Conservation (phyloP, 2,329 filamentous ascomycete species). For the Calcarisporium arbuscula region DNA sequence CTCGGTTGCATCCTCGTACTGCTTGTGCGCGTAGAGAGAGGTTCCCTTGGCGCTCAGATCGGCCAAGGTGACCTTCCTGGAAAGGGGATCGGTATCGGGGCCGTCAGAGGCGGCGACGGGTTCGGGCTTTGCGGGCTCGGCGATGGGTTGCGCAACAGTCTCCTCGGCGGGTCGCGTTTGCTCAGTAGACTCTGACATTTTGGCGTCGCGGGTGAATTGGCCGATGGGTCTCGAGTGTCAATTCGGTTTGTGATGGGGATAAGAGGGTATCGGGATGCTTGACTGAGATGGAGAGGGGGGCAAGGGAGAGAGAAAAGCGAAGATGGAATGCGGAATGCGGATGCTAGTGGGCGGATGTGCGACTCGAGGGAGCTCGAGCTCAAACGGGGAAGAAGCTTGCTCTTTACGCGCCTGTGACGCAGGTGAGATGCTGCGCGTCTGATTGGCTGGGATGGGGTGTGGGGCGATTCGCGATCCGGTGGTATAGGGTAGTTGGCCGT, state of each 20-base stretch:
- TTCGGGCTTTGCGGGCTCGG: slow-evolving; percentile 20
- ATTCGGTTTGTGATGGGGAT: not conserved
- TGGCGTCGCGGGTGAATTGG: not conserved
- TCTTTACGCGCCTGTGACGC: no score
- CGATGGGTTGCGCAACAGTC: slow-evolving; percentile 15
- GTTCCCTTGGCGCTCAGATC: slow-evolving; percentile 76
- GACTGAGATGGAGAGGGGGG: slow-evolving; percentile 1
- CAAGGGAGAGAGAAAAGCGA: not conserved
- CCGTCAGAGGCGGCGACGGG: slow-evolving; percentile 17
- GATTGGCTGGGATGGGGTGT: no score
- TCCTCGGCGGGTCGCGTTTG: slow-evolving; percentile 15
- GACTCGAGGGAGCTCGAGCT: no score
- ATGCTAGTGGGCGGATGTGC: no score
- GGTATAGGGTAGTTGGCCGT: no score
- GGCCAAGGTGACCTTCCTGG: slow-evolving; percentile 59
- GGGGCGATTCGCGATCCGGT: no score
- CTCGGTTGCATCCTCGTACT: slow-evolving; percentile 80
- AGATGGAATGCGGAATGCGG: no score
- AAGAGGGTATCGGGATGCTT: slow-evolving; percentile 4
- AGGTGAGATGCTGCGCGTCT: no score
- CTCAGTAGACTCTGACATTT: slow-evolving; percentile 15
- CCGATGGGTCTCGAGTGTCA: slow-evolving; percentile 2
- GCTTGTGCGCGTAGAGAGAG: slow-evolving; percentile 81
- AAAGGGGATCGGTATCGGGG: slow-evolving; percentile 39
- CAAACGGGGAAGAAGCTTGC: no score